Conservation (phyloP, 805 yeast genomes). For the Saccharomycopsis vini region DNA sequence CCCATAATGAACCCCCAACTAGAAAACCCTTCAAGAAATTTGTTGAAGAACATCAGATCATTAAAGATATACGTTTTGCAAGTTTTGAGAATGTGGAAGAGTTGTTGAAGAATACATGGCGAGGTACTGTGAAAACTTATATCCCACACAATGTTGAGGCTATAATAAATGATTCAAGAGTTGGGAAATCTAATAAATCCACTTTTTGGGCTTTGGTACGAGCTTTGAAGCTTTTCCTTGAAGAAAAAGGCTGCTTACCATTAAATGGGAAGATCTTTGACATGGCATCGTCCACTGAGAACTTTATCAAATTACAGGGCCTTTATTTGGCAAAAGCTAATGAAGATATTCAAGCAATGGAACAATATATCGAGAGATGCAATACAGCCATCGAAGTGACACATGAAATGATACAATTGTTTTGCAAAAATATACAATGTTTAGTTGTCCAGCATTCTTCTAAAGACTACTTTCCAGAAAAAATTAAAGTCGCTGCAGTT, state of each 20-base stretch:
- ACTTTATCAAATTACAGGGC: conserved; percentile 48
- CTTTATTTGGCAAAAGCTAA: conserved; percentile 50
- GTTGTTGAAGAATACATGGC: conserved; percentile 37
- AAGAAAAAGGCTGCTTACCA: conserved; percentile 42
- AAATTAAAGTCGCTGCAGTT: background rate
- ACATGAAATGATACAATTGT: conserved; percentile 34
- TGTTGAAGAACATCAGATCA: conserved; percentile 20
- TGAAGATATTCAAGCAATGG: conserved; percentile 37
- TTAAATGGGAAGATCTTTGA: conserved; percentile 73
- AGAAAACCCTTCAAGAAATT: conserved; percentile 32
- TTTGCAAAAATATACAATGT: conserved; percentile 54
- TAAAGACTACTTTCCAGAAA: background rate
- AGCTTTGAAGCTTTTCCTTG: conserved; percentile 46
- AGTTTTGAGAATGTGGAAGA: conserved; percentile 42
- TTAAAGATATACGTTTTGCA: conserved; percentile 21
- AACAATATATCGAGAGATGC: conserved; percentile 29
- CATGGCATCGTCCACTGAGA: conserved; percentile 70
- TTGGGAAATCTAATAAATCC: conserved; percentile 8
- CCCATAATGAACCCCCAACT: background rate
- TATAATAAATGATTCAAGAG: conserved; percentile 26
- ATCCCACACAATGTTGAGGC: conserved; percentile 24
- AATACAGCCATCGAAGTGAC: conserved; percentile 24
- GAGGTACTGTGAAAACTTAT: conserved; percentile 31
- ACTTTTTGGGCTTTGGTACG: conserved; percentile 49
- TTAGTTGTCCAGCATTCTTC: conserved; percentile 39